Conservation (phyloP, 169 alveolate species). For the Plasmodium billcollinsi region DNA sequence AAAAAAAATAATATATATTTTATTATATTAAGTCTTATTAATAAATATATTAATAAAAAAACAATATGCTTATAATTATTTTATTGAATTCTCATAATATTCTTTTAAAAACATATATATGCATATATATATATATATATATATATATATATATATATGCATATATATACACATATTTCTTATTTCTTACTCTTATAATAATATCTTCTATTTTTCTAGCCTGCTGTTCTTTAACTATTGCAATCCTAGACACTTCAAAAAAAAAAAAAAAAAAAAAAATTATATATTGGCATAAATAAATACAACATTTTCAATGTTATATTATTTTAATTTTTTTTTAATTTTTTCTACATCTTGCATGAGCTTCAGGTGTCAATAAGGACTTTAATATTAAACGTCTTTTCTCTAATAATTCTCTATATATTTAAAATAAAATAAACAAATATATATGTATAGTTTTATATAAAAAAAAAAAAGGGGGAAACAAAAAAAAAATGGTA, state of each 20-base stretch:
- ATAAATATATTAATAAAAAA: too few species aligned
- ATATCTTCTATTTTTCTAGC: conserved; percentile 71
- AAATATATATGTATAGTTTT: background rate
- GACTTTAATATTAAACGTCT: conserved; percentile 65
- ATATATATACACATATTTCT: background rate
- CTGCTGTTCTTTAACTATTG: conserved; percentile 66
- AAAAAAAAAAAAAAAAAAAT: conserved; percentile 15
- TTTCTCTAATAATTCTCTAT: conserved; percentile 62
- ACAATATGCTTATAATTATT: too few species aligned
- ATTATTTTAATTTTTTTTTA: conserved; percentile 2
- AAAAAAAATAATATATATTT: too few species aligned
- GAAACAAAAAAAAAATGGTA: background rate
- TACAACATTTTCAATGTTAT: background rate
- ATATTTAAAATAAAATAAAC: background rate
- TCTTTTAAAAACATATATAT: too few species aligned
- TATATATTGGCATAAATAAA: background rate
- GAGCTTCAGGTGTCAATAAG: conserved; percentile 73
- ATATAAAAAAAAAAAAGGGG: background rate
- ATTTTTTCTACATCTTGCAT: conserved; percentile 46
- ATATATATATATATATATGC: too few species aligned
- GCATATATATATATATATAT: background rate
- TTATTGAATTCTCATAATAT: too few species aligned
- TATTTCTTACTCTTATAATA: conserved; percentile 43
- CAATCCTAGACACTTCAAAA: conserved; percentile 69
- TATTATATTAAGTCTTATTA: too few species aligned